A percentile compares a stretch with the other conserved stretches of the same genome.
These are phyloP conservation scores for Primulina tabacum DNA, from an alignment of 257 asterid species.

Conservation along the genomic window DNA sequence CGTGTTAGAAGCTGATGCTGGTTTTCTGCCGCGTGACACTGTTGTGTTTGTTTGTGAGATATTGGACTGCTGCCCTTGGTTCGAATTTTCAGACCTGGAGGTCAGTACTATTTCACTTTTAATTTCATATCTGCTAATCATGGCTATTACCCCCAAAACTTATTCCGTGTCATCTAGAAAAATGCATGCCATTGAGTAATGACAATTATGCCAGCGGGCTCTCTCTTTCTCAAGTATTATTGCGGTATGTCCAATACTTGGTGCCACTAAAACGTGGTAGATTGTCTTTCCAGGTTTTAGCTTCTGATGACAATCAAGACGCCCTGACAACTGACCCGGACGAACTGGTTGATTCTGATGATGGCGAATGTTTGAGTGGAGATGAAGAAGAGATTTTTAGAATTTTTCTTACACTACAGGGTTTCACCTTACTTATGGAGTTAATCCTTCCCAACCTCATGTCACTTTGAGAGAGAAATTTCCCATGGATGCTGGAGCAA, in stretches of 20 bases:
- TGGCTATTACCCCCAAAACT: neutral
- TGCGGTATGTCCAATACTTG: slow-evolving; percentile 1
- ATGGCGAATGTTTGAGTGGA: slow-evolving; percentile 91
- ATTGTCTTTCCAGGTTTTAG: slow-evolving; percentile 66
- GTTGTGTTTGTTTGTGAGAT: slow-evolving; percentile 97
- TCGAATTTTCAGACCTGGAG: slow-evolving; percentile 96
- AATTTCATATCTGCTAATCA: slow-evolving; percentile 16
- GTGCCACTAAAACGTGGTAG: slow-evolving; percentile 18
- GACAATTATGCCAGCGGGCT: neutral
- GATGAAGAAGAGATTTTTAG: slow-evolving; percentile 97
- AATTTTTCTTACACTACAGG: slow-evolving; percentile 97
- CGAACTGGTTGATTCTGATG: slow-evolving; percentile 93
- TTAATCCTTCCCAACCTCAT: slow-evolving; percentile 84
- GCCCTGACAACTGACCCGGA: slow-evolving; percentile 96
- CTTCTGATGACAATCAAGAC: slow-evolving; percentile 97
- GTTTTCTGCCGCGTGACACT: slow-evolving; percentile 84
- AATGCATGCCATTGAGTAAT: neutral
- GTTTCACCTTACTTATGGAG: slow-evolving; percentile 92
- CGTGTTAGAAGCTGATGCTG: slow-evolving; percentile 94
- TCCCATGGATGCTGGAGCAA: slow-evolving; percentile 96
- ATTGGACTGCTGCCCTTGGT: slow-evolving; percentile 99
- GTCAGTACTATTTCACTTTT: slow-evolving; percentile 40
- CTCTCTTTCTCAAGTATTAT: slow-evolving; percentile 11
- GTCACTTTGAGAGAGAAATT: slow-evolving; percentile 96
- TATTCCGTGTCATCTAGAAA: slow-evolving; percentile 4